Conservation (phyloP, 2,329 filamentous ascomycete genomes). For the Botrytis galanthina region DNA sequence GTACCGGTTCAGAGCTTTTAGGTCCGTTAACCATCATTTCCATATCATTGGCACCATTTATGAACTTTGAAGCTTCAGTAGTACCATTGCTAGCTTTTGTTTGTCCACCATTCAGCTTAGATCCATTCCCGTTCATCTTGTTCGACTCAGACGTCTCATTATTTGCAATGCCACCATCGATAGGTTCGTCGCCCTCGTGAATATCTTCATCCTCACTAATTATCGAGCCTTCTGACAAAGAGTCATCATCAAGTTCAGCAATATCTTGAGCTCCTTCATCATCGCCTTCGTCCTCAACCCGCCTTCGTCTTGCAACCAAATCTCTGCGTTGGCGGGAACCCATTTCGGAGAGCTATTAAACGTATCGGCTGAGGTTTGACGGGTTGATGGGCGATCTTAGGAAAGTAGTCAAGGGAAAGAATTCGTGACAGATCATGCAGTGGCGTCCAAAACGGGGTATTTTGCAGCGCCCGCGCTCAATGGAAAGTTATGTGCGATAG, state of each 20-base stretch:
- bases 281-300: conserved; percentile 68
- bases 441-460: conserved; percentile 33
- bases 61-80: conserved; percentile 42
- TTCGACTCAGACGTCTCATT: conserved; percentile 38
- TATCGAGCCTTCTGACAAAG: conserved; percentile 62
- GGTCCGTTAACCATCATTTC: conserved; percentile 57
- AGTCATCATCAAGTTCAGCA: conserved; percentile 63
- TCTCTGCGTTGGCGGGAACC: conserved; percentile 59
- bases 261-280: conserved; percentile 59
- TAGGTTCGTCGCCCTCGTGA: conserved; percentile 62
- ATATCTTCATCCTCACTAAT: conserved; percentile 60
- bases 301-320: conserved; percentile 64
- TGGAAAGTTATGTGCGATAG: conserved; percentile 31
- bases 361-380: conserved; percentile 37
- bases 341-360: conserved; percentile 43
- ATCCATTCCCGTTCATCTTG: conserved; percentile 40
- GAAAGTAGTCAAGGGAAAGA: conserved; percentile 32
- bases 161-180: conserved; percentile 59
- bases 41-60: conserved; percentile 47
- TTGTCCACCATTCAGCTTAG: conserved; percentile 36
- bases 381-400: conserved; percentile 36
- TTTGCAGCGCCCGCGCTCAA: conserved; percentile 40
- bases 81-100: conserved; percentile 34
- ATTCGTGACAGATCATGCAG: conserved; percentile 39
- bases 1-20: conserved; percentile 33